Evolutionary conservation across 768 basidiomycete species (phyloP), one percentile per base, ranked within the genome.

Genomic region (Coprinellus micaceus): DNA sequence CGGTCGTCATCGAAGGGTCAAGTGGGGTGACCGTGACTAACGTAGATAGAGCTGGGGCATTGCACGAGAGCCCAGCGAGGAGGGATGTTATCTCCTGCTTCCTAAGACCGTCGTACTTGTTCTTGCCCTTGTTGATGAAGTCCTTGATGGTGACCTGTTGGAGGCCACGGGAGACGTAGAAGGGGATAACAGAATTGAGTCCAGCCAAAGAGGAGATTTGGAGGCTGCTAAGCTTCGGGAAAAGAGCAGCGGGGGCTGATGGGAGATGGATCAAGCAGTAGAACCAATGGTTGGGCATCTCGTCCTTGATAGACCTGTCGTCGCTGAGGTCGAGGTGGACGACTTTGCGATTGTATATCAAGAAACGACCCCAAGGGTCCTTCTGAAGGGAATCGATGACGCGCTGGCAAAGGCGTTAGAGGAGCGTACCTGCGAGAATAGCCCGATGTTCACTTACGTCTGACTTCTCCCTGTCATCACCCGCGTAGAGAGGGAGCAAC

Each of bases 261-360:
- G 33, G 4, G 3, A n/a, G 29, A 3, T n/a, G 12, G 22, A 21
- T 10, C 3, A 51, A 22, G 33, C 19, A 24, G 33, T 19, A 36
- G 21, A 51, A 37, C 49, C 49, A 51, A 30, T 51, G 49, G 30
- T 6, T 51, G 17, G 49, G 49, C 49, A 51, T 51, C 4, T 15
- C 17, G 19, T 51, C 24, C 12, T 37, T 29, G n/a, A 37, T 24
- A 4, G 9, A 1, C 7, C n/a, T 19, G n/a, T 36, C 30, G 30
- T 33, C 49, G 1, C 13, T 24, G 26, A 51, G 29, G 3, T 26
- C n/a, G 3, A 51, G 15, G 5, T 21, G 19, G 13, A 37, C n/a
- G 7, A 24, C n/a, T 24, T 51, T 51, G 6, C 26, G 49, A 12
- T 21, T 15, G 22, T 51, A 51, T 3, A 51, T 3, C 29, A n/a